Evolutionary conservation across 2,329 filamentous ascomycete species (phyloP), one percentile per base, ranked within the genome.

Genomic region (Pestalotiopsis sp.): DNA sequence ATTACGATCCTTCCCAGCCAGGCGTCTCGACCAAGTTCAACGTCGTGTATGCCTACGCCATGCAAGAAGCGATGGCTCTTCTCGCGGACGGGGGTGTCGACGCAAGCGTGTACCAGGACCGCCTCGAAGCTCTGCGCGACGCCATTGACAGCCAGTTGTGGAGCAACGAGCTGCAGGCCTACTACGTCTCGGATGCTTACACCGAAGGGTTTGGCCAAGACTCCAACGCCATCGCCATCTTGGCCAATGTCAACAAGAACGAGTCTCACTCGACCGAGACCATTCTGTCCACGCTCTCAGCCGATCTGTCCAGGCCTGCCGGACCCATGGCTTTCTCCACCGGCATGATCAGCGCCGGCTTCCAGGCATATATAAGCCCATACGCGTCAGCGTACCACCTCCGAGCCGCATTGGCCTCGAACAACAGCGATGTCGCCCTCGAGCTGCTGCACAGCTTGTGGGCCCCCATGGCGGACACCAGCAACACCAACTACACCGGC

Each of bases 11-110:
- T 1, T 9, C 70, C 4, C 78, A 79, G 49, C 65, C 70, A 11
- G 77, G 77, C 12, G 72, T 74, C 3, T 73, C 76, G 2, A 72
- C 75, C 27, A 79, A 79, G 69, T 79, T 79, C 73, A 79, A 79
- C 65, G 71, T 71, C 4, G 60, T 78, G 2, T 79, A 79, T 52
- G 77, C 77, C 4, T 78, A 78, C 67, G 65, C 78, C 0, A 70
- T 79, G 11, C 75, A 78, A 65, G 68, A 78, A 52, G 72, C 66
- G 9, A 23, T 74, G 23, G 66, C n/a, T 1, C 60, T 76, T 1
- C 73, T 79, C 2, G 62, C 27, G 2, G 72, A 72, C 61, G 73
- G 66, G 9, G 75, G 74, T 9, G 62, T 76, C 9, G 58, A 77
- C 17, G 65, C 60, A 0, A 11, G 67, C 2, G 41, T 70, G 4